Percentiles rank a stretch among this genome's conserved stretches.
phyloP scores from a whole-genome alignment of 2,329 filamentous ascomycete genomes.

The Nigrospora sphaerica region DNA sequence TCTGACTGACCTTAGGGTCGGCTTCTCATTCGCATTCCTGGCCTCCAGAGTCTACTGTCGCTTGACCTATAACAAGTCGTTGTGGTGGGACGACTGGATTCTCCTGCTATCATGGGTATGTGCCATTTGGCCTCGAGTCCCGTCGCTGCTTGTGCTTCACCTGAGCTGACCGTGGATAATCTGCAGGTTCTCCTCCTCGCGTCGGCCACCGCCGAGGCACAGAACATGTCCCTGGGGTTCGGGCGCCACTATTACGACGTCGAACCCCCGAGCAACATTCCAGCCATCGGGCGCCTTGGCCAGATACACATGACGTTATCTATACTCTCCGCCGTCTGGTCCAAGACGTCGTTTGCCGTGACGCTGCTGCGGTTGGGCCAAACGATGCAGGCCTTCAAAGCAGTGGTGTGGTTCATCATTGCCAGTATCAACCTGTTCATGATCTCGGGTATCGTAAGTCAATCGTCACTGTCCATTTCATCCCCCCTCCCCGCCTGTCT shows the following conservation, averaged over 20 bases:
- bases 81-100: constrained; percentile 21
- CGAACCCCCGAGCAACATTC: constrained; percentile 8
- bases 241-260: constrained; percentile 1
- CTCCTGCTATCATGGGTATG: constrained; percentile 16
- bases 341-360: constrained; percentile 23
- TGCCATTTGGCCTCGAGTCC: not conserved
- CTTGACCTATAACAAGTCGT: not conserved
- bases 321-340: constrained; percentile 17
- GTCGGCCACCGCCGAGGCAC: not conserved
- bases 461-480: no score
- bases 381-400: constrained; percentile 4
- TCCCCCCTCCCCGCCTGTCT: no score
- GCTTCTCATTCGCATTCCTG: not conserved
- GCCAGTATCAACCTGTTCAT: constrained; percentile 15
- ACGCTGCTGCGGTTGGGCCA: constrained; percentile 19
- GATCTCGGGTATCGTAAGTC: constrained; percentile 8
- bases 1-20: not conserved
- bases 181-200: not conserved
- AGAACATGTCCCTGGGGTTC: constrained; percentile 1
- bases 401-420: constrained; percentile 17
- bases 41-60: not conserved
- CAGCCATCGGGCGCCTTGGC: constrained; percentile 3
- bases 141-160: no score
- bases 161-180: no score
- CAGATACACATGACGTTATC: constrained; percentile 9